Conservation (phyloP, 2,329 filamentous ascomycete species). For the Chaetomium sp. region DNA sequence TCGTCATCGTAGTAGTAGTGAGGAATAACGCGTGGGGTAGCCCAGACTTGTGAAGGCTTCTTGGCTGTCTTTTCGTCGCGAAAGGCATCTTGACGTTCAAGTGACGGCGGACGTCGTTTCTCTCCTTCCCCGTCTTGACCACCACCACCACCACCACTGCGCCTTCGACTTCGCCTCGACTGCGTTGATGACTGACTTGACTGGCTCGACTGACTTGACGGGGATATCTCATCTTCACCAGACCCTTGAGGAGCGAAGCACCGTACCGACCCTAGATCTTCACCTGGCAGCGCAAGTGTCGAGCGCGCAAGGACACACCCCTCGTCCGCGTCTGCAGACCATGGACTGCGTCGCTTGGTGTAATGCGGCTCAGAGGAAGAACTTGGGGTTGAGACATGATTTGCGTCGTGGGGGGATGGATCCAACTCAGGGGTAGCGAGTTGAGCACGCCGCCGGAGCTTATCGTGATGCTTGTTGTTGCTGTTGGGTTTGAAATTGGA, state of each 20-base stretch:
- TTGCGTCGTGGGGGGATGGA: too few relatives aligned
- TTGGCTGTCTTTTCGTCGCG: constrained; percentile 35
- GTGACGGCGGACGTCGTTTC: constrained; percentile 31
- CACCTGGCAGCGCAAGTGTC: constrained; percentile 21
- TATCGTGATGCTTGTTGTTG: background rate
- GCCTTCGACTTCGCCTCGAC: background rate
- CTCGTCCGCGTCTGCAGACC: constrained; percentile 11
- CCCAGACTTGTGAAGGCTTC: background rate
- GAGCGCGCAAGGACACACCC: constrained; percentile 14
- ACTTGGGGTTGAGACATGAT: background rate
- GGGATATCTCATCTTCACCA: too few relatives aligned
- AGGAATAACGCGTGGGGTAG: too few relatives aligned
- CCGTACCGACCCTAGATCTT: constrained; percentile 11
- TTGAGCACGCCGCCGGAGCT: too few relatives aligned
- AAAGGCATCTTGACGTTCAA: constrained; percentile 44
- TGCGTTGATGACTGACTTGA: background rate
- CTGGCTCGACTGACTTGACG: too few relatives aligned
- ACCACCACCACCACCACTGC: too few relatives aligned
- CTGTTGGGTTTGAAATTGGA: background rate
- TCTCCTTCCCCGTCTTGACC: too few relatives aligned
- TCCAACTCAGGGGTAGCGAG: too few relatives aligned
- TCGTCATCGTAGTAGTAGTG: background rate
- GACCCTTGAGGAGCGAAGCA: too few relatives aligned
- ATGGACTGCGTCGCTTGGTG: background rate
- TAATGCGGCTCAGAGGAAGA: background rate